phyloP scores from a whole-genome alignment of 768 basidiomycete genomes.

The Pleurotus cornucopiae region DNA sequence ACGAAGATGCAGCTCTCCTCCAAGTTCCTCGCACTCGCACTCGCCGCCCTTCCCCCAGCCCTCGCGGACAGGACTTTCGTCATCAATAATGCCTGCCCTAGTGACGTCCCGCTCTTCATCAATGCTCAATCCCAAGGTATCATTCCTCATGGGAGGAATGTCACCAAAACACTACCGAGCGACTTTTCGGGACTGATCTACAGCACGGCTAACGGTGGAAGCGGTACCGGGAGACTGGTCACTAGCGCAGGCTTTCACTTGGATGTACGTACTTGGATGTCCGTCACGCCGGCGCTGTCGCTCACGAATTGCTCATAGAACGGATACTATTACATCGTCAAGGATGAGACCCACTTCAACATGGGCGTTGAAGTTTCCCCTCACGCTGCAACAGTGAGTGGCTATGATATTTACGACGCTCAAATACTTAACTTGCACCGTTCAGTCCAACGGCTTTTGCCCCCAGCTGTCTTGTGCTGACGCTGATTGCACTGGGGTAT shows the following conservation, averaged over 20 bases:
- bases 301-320: conserved; percentile 9
- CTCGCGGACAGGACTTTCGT: conserved; percentile 1
- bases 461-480: conserved; percentile 14
- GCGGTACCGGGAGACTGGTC: conserved; percentile 10
- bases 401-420: not conserved
- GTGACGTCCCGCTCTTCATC: conserved; percentile 15
- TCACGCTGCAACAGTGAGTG: conserved; percentile 16
- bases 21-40: not conserved
- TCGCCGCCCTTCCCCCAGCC: not conserved
- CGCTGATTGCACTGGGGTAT: not conserved
- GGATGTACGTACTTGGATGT: conserved; percentile 5
- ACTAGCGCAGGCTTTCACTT: conserved; percentile 20
- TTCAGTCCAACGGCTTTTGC: conserved; percentile 15
- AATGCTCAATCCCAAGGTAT: conserved; percentile 11
- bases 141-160: conserved; percentile 10
- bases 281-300: not conserved
- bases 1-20: too few relatives aligned
- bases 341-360: conserved; percentile 25
- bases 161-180: conserved; percentile 12
- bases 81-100: conserved; percentile 21
- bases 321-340: conserved; percentile 26
- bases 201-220: conserved; percentile 17
- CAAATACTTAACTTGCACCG: too few relatives aligned
- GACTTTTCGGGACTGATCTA: conserved; percentile 17
- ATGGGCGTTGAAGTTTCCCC: conserved; percentile 27